Evolutionary conservation across 2,329 filamentous ascomycete species (phyloP).

Genomic region (Xylariomycetidae sp.): DNA sequence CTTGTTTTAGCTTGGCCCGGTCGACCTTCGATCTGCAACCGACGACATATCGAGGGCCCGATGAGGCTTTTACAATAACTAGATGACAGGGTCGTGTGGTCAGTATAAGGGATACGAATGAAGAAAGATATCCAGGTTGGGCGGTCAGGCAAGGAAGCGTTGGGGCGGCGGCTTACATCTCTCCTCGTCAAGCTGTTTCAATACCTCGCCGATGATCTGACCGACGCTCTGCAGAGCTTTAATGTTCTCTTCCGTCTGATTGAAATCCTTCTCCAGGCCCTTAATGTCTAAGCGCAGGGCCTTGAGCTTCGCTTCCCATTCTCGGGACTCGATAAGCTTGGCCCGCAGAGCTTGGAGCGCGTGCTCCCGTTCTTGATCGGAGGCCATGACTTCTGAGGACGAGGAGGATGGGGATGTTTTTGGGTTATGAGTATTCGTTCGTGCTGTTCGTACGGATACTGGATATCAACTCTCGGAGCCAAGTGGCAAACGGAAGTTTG

Average conservation of each 20-base stretch:
- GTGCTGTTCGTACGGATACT: no score
- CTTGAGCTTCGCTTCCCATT: constrained; percentile 99
- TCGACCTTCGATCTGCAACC: constrained; percentile 98
- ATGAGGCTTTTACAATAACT: constrained; percentile 99
- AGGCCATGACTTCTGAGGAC: constrained; percentile 35
- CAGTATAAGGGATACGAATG: background rate
- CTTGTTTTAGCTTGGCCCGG: constrained; percentile 95
- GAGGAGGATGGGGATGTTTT: constrained; percentile 1
- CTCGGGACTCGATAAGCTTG: constrained; percentile 87
- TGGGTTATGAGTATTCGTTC: background rate
- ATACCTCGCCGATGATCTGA: constrained; percentile 97
- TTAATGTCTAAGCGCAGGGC: constrained; percentile 92
- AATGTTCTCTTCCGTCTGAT: constrained; percentile 98
- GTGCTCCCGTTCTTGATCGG: constrained; percentile 58
- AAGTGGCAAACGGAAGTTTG: no score
- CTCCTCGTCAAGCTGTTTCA: constrained; percentile 98
- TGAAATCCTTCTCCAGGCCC: constrained; percentile 88
- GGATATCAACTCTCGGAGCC: no score
- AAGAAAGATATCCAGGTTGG: no score
- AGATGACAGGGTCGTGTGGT: constrained; percentile 6
- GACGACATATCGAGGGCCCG: constrained; percentile 94
- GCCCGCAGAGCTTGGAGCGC: constrained; percentile 74
- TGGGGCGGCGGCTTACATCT: constrained; percentile 73
- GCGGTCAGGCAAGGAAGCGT: no score
- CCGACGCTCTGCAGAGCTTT: constrained; percentile 98